Conservation (phyloP, 768 basidiomycete species). For the Vishniacozyma victoriae region DNA sequence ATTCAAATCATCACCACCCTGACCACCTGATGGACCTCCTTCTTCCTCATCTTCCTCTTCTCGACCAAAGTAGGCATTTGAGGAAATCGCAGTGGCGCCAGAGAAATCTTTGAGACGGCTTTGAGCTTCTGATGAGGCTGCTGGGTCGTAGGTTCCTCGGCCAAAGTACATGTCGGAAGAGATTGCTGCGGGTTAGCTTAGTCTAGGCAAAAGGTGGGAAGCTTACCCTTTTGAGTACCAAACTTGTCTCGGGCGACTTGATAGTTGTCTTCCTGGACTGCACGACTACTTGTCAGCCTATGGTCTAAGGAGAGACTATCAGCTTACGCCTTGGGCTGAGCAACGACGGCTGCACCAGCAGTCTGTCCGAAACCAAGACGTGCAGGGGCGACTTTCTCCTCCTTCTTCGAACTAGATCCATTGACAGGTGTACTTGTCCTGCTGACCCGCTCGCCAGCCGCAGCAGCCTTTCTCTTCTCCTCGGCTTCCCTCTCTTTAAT, state of each 20-base stretch:
- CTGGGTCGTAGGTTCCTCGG: conserved; percentile 76
- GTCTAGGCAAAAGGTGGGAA: neutral
- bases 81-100: conserved; percentile 88
- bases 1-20: conserved; percentile 37
- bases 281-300: conserved; percentile 16
- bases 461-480: conserved; percentile 40
- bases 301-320: neutral
- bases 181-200: conserved; percentile 55
- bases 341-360: conserved; percentile 27
- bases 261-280: conserved; percentile 33
- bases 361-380: conserved; percentile 43
- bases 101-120: conserved; percentile 74
- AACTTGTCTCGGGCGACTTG: conserved; percentile 77
- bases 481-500: conserved; percentile 56
- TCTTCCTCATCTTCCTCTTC: conserved; percentile 65
- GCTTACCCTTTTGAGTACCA: conserved; percentile 66
- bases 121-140: conserved; percentile 67
- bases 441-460: conserved; percentile 39
- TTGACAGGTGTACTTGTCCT: conserved; percentile 32
- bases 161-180: conserved; percentile 98
- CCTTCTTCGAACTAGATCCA: conserved; percentile 12
- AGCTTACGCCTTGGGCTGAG: conserved; percentile 48
- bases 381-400: conserved; percentile 31
- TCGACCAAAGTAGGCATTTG: conserved; percentile 92
- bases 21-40: conserved; percentile 25